Percentiles rank a stretch among this genome's conserved stretches.
These are phyloP conservation scores for Chaetomidium leptoderma DNA, from an alignment of 495 filamentous ascomycete genomes.

Conservation along the genomic window DNA sequence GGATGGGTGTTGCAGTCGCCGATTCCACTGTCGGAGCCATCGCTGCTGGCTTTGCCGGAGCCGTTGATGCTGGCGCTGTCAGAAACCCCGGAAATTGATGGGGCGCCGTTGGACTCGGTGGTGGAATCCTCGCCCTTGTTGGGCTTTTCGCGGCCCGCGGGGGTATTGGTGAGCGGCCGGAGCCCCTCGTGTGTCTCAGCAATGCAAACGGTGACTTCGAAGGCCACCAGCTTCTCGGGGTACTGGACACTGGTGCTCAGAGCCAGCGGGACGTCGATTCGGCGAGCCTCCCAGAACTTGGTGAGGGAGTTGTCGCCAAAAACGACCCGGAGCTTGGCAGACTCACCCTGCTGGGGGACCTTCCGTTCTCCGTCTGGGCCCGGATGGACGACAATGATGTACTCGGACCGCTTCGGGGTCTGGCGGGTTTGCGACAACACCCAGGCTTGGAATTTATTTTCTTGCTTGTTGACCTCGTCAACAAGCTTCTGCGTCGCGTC, in stretches of 20 bases:
- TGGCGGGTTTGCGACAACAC: not conserved
- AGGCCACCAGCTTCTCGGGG: not conserved
- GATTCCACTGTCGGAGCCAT: not conserved
- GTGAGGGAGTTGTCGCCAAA: not conserved
- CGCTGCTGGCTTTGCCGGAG: not conserved
- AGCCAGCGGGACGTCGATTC: slow-evolving; percentile 2
- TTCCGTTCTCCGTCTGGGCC: not conserved
- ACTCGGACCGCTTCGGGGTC: slow-evolving; percentile 1
- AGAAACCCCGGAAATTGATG: too few species aligned
- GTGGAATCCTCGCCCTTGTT: too few species aligned
- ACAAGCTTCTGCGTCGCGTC: not conserved
- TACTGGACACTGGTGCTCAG: not conserved
- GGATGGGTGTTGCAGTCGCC: not conserved
- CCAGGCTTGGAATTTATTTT: slow-evolving; percentile 6
- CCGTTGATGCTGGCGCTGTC: too few species aligned
- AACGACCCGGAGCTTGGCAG: not conserved
- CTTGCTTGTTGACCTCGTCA: slow-evolving; percentile 4
- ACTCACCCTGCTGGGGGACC: not conserved
- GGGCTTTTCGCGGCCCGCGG: too few species aligned
- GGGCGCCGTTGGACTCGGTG: not conserved
- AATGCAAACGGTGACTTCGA: not conserved
- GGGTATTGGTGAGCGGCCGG: not conserved
- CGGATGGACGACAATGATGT: not conserved
- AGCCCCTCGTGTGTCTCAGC: not conserved
- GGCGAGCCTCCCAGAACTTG: not conserved